Percentiles rank a stretch among this genome's conserved stretches.
Conservation (phyloP, 2,329 filamentous ascomycete species). For the Juglanconis sp. region DNA sequence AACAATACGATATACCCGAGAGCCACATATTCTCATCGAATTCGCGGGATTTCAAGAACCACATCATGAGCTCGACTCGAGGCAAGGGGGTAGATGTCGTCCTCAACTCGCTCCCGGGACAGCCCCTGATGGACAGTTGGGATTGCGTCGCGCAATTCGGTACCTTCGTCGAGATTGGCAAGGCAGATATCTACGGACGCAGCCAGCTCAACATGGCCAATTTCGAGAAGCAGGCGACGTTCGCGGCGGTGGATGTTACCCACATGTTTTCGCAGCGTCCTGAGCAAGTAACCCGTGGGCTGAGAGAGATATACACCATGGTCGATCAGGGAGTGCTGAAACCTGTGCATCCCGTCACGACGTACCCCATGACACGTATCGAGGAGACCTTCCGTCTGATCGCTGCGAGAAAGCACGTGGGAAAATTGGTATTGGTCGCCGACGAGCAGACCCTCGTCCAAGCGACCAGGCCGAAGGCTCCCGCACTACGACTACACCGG, state of each 20-base stretch:
- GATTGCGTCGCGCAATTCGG: constrained; percentile 30
- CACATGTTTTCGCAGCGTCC: constrained; percentile 4
- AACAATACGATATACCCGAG: constrained; percentile 29
- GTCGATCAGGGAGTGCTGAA: constrained; percentile 13
- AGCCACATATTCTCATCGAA: constrained; percentile 33
- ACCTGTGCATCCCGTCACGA: constrained; percentile 32
- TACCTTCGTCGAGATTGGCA: constrained; percentile 31
- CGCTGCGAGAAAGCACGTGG: constrained; percentile 38
- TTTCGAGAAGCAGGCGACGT: constrained; percentile 25
- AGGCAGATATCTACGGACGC: constrained; percentile 28
- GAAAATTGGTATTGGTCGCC: constrained; percentile 32
- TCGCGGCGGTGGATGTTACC: constrained; percentile 13
- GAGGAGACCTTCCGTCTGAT: constrained; percentile 41
- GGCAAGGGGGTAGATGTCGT: constrained; percentile 15
- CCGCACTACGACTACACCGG: neutral
- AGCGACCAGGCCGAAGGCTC: constrained; percentile 21
- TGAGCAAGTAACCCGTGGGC: neutral
- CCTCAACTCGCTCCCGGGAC: constrained; percentile 21
- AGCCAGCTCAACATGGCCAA: constrained; percentile 31
- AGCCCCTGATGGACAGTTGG: constrained; percentile 26
- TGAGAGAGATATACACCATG: constrained; percentile 1
- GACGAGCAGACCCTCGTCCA: constrained; percentile 7
- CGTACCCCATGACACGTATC: constrained; percentile 33
- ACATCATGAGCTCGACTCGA: constrained; percentile 12
- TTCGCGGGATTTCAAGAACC: neutral